Evolutionary conservation across 306 rosid genomes (phyloP), one percentile per base, ranked within the genome.

Genomic region (Cyclanthera cordifolia): DNA sequence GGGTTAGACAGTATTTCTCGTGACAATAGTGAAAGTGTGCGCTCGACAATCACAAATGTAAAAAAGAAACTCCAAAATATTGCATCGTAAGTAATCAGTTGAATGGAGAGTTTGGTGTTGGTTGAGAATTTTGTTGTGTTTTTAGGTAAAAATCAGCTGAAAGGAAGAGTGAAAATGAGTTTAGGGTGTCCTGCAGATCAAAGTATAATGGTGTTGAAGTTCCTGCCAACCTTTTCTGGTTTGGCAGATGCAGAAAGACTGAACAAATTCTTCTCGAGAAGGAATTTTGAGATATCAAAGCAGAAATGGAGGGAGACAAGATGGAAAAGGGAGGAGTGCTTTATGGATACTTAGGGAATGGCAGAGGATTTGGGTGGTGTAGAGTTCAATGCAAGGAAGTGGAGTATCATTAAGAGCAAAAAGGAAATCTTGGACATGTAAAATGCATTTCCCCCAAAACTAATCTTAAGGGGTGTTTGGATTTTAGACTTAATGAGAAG

Each of bases 71-170:
- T n/a, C n/a, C n/a, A n/a, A n/a, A n/a, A n/a, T n/a, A n/a, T n/a
- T n/a, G n/a, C n/a, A n/a, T n/a, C n/a, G n/a, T n/a, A n/a, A n/a
- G n/a, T n/a, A n/a, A n/a, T n/a, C n/a, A n/a, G n/a, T n/a, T n/a
- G n/a, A 28, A 4, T 28, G 32, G 4, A 28, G 32, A 2, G 4
- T 28, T 28, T 56, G 23, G 64, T 88, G 41, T 9, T n/a, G n/a
- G n/a, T n/a, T n/a, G n/a, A n/a, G n/a, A n/a, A n/a, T n/a, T n/a
- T n/a, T n/a, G n/a, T n/a, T n/a, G n/a, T n/a, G n/a, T n/a, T n/a
- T n/a, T n/a, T n/a, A 89, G 98, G 89, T 70, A 89, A 89, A 75
- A 96, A 93, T 74, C 80, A 89, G 65, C 85, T 84, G 45, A 83
- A 82, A 75, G 96, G 98, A 78, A 81, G 98, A 78, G 82, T 89